Base-by-base conservation (phyloP, 257 asterid species). In the Eucommia ulmoides region DNA sequence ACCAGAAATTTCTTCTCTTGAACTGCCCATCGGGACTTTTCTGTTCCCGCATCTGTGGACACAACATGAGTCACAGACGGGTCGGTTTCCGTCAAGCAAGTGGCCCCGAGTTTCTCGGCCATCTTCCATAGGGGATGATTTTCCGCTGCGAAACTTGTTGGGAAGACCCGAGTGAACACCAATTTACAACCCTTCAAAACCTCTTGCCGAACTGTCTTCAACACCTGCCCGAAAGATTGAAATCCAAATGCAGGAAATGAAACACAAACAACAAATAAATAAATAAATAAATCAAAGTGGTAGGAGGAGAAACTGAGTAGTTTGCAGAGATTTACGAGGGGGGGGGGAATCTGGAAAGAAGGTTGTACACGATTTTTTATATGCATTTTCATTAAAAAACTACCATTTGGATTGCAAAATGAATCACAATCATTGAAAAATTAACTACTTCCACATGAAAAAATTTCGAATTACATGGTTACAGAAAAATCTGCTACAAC, bases 101-200 rank as follows among this genome's bases (percentile, higher is more conserved):
- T 72, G 1, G 96, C 96, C 68, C 94, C 96, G 24, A 86, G 70
- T 35, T 74, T 68, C 58, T 74, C 86, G 0, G 89, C 89, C 75
- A 80, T 65, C 65, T 67, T 78, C 96, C 96, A 83, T 9, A 72
- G 64, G 16, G 56, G 63, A 51, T 86, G 93, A 41, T 78, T 52
- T 63, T 78, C 89, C 1, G 89, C 70, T 19, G 24, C 77, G 65
- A 59, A 65, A 45, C 63, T 65, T 2, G 73, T 70, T 14, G 80
- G 91, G 49, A 85, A 67, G 17, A 80, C 80, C 38, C 74, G 81
- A 24, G 61, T 78, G 70, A 86, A 86, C 22, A 86, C 76, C 1
- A 83, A 24, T 42, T 66, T 83, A 67, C 94, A 80, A 2, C 62
- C 94, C 69, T 61, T 58, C 53, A 86, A 50, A 19, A 80, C 53